A percentile compares a stretch with the other conserved stretches of the same genome.
Evolutionary conservation across 495 filamentous ascomycete genomes (phyloP).

Genomic region (Hyaloscypha bicolor): DNA sequence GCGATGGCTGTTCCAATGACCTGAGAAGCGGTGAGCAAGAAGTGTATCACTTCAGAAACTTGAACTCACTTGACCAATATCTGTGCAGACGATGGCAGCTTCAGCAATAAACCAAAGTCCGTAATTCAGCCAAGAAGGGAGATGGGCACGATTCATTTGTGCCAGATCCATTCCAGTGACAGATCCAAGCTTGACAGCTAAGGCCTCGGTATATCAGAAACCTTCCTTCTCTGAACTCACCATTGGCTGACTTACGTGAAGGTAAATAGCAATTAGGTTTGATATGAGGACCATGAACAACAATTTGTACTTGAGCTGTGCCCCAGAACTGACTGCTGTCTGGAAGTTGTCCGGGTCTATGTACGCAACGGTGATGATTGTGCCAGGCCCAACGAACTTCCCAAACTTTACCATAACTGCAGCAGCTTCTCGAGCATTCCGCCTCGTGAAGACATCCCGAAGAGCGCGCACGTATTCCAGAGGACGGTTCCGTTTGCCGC

Average conservation of each 20-base stretch:
- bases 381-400: conserved; percentile 23
- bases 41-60: not conserved
- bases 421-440: not conserved
- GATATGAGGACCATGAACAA: conserved; percentile 80
- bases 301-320: conserved; percentile 61
- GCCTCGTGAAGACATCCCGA: not conserved
- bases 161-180: conserved; percentile 81
- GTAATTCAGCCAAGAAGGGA: conserved; percentile 74
- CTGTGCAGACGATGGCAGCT: conserved; percentile 47
- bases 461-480: not conserved
- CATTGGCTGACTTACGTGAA: conserved; percentile 41
- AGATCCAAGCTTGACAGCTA: conserved; percentile 78
- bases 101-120: conserved; percentile 73
- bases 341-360: conserved; percentile 88
- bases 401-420: conserved; percentile 11
- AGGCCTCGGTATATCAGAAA: conserved; percentile 45
- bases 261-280: conserved; percentile 78
- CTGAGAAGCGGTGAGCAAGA: conserved; percentile 59
- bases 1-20: conserved; percentile 88
- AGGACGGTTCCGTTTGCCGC: not conserved
- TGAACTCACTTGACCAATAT: conserved; percentile 18
- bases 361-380: conserved; percentile 39
- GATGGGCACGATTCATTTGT: conserved; percentile 72
- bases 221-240: not conserved
- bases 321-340: conserved; percentile 74